Percentiles rank a stretch among this genome's conserved stretches.
These are phyloP conservation scores for Trichoderma endophyticum DNA, from an alignment of 2,329 filamentous ascomycete species.

Conservation along the genomic window DNA sequence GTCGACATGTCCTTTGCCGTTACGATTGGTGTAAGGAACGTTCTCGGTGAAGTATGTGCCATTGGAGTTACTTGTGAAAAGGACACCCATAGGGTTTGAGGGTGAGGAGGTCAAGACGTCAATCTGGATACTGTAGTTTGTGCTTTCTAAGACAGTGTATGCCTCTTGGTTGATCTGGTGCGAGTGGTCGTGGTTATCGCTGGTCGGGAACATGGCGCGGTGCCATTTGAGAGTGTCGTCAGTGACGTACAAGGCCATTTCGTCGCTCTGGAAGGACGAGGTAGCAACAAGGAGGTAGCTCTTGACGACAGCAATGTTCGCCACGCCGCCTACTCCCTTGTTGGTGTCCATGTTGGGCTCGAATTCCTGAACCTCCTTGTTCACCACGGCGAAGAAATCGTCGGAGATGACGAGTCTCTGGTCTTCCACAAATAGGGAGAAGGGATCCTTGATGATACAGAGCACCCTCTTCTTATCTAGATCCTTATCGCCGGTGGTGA, in stretches of 20 bases:
- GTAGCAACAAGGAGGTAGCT: slow-evolving; percentile 83
- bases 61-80: slow-evolving; percentile 96
- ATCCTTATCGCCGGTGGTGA: slow-evolving; percentile 65
- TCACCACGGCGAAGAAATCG: slow-evolving; percentile 65
- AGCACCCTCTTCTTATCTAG: slow-evolving; percentile 69
- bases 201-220: slow-evolving; percentile 79
- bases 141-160: slow-evolving; percentile 93
- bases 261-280: slow-evolving; percentile 73
- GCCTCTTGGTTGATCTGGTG: slow-evolving; percentile 69
- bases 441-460: slow-evolving; percentile 73
- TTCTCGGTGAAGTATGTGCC: slow-evolving; percentile 95
- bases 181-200: slow-evolving; percentile 72
- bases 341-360: slow-evolving; percentile 76
- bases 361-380: slow-evolving; percentile 54
- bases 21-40: slow-evolving; percentile 87
- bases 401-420: slow-evolving; percentile 79
- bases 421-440: slow-evolving; percentile 68
- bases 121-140: slow-evolving; percentile 95
- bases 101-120: slow-evolving; percentile 75
- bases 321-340: slow-evolving; percentile 72
- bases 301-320: slow-evolving; percentile 80
- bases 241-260: slow-evolving; percentile 88
- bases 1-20: slow-evolving; percentile 72
- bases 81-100: slow-evolving; percentile 71
- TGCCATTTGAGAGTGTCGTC: slow-evolving; percentile 85